Evolutionary conservation across 805 yeast genomes (phyloP).

Genomic region (Candida corydali): DNA sequence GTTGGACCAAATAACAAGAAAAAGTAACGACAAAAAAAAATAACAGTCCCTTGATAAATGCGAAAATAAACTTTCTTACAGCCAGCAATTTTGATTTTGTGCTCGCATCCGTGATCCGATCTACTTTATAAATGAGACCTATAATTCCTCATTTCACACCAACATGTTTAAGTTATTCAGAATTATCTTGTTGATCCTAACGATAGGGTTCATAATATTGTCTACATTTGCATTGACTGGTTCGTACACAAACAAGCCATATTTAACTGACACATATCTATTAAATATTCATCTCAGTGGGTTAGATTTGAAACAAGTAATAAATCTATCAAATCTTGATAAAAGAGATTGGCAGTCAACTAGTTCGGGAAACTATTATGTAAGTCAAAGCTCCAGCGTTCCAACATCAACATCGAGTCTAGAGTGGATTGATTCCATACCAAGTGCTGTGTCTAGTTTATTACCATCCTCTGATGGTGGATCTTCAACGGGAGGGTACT

Average conservation of each 20-base stretch:
- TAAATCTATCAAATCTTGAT: slow-evolving; percentile 14
- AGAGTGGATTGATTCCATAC: slow-evolving; percentile 1
- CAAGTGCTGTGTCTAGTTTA: slow-evolving; percentile 5
- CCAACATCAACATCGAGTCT: slow-evolving; percentile 5
- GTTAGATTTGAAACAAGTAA: slow-evolving; percentile 27
- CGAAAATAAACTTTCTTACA: background rate
- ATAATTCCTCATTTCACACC: too few relatives aligned
- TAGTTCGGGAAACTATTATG: slow-evolving; percentile 3
- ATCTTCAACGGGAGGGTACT: slow-evolving; percentile 7
- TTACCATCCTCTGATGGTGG: background rate
- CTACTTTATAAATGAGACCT: too few relatives aligned
- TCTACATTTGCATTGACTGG: slow-evolving; percentile 36
- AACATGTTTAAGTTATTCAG: slow-evolving; percentile 32
- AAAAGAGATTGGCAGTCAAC: slow-evolving; percentile 10
- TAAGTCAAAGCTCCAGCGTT: background rate
- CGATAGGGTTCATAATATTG: slow-evolving; percentile 28
- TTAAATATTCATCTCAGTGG: slow-evolving; percentile 31
- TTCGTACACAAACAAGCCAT: slow-evolving; percentile 30
- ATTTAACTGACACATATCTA: slow-evolving; percentile 32
- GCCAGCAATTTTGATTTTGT: background rate
- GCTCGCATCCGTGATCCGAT: too few relatives aligned
- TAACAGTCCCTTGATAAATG: background rate
- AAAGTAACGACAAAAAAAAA: background rate
- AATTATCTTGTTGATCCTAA: slow-evolving; percentile 25
- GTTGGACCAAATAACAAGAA: background rate